These are phyloP conservation scores for Trichoderma erinaceum DNA, from an alignment of 495 filamentous ascomycete species.

Conservation along the genomic window DNA sequence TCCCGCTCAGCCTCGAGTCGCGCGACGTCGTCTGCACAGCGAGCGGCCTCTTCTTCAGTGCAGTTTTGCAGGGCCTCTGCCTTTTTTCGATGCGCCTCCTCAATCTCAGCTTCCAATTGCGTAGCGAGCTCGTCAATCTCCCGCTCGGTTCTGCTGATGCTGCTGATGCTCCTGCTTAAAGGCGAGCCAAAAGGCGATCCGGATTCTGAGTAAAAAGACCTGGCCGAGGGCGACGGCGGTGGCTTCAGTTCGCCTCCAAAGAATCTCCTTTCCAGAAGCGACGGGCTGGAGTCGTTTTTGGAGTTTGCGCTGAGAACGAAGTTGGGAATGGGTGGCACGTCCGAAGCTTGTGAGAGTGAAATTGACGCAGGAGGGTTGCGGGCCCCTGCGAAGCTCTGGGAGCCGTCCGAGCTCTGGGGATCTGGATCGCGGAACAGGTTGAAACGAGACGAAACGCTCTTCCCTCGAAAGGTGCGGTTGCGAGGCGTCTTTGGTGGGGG, in stretches of 20 bases:
- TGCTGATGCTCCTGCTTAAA: not conserved
- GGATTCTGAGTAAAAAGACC: not conserved
- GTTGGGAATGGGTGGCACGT: not conserved
- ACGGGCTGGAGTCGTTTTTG: constrained; percentile 4
- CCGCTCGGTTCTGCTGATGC: not conserved
- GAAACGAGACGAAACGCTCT: constrained; percentile 13
- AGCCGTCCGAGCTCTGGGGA: constrained; percentile 7
- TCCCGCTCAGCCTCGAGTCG: constrained; percentile 36
- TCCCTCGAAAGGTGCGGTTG: constrained; percentile 5
- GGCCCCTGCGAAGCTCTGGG: constrained; percentile 7
- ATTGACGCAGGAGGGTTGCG: not conserved
- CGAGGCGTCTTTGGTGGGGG: constrained; percentile 7
- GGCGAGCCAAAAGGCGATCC: constrained; percentile 10
- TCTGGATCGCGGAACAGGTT: constrained; percentile 13
- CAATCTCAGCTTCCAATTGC: not conserved
- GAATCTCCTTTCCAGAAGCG: not conserved
- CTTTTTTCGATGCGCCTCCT: not conserved
- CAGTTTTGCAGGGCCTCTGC: constrained; percentile 11
- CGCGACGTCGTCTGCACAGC: constrained; percentile 27
- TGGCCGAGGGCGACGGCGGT: constrained; percentile 4
- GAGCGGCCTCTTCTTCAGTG: constrained; percentile 21
- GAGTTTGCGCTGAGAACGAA: constrained; percentile 3
- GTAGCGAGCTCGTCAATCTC: constrained; percentile 4
- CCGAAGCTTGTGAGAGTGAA: not conserved
- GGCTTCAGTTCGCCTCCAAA: constrained; percentile 1